These are phyloP conservation scores for Aspergillus costaricaensis DNA, from an alignment of 2,329 filamentous ascomycete genomes.

Conservation along the genomic window DNA sequence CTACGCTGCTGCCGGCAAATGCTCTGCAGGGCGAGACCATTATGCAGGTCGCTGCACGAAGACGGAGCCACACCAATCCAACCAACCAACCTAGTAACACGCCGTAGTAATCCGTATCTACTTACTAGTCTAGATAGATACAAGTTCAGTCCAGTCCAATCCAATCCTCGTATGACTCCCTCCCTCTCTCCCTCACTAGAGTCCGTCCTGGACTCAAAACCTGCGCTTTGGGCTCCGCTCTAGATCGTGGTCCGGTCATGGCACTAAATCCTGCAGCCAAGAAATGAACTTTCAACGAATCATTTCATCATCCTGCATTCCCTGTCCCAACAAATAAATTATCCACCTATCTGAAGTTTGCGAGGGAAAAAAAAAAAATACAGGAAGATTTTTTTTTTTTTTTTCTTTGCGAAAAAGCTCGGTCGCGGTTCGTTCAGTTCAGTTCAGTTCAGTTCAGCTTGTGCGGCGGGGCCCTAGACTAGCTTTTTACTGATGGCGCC, in stretches of 20 bases:
- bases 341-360: background rate
- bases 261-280: background rate
- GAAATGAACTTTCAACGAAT: background rate
- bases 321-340: background rate
- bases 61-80: background rate
- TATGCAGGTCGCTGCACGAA: background rate
- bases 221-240: background rate
- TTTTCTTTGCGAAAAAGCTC: background rate
- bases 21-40: background rate
- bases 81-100: too few relatives aligned
- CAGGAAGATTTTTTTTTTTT: background rate
- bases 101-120: too few relatives aligned
- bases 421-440: background rate
- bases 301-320: background rate
- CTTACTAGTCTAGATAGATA: too few relatives aligned
- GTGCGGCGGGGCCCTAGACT: background rate
- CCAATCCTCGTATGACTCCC: too few relatives aligned
- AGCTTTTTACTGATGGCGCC: too few relatives aligned
- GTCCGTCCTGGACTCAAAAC: background rate
- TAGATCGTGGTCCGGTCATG: background rate
- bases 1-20: background rate
- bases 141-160: too few relatives aligned
- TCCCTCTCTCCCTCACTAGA: background rate
- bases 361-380: background rate
- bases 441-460: background rate